Evolutionary conservation across 345 rosid species (phyloP).

Genomic region (Bruguiera parviflora): DNA sequence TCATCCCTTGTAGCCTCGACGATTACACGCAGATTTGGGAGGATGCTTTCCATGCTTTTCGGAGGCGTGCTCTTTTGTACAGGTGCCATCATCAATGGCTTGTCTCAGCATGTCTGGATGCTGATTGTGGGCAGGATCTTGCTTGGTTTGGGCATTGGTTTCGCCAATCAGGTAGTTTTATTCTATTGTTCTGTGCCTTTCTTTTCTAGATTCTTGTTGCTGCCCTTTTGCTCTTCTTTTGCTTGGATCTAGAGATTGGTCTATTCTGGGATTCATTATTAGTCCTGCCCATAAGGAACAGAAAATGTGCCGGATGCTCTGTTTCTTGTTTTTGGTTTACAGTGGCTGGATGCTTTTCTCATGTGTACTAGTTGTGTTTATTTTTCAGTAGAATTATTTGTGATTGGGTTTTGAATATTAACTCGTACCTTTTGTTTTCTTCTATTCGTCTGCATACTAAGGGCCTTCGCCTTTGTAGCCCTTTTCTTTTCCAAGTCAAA

Average conservation of each 20-base stretch:
- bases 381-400: neutral
- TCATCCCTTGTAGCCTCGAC: slow-evolving; percentile 79
- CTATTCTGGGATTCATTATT: neutral
- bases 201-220: neutral
- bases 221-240: neutral
- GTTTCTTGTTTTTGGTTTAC: too few relatives aligned
- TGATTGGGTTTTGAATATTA: too few relatives aligned
- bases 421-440: too few relatives aligned
- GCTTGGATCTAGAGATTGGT: neutral
- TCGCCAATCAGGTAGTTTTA: slow-evolving; percentile 30
- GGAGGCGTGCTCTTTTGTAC: slow-evolving; percentile 34
- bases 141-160: slow-evolving; percentile 49
- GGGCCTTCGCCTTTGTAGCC: neutral
- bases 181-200: neutral
- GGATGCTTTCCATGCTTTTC: slow-evolving; percentile 33
- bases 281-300: neutral
- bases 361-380: neutral
- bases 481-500: neutral
- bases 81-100: slow-evolving; percentile 45
- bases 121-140: slow-evolving; percentile 42
- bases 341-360: neutral
- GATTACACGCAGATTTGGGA: slow-evolving; percentile 56
- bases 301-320: neutral
- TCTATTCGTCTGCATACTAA: too few relatives aligned
- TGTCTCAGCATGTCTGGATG: slow-evolving; percentile 35